Percentiles rank a stretch among this genome's conserved stretches.
These are phyloP conservation scores for Cantharellus anzutake DNA, from an alignment of 768 basidiomycete genomes.

Conservation along the genomic window DNA sequence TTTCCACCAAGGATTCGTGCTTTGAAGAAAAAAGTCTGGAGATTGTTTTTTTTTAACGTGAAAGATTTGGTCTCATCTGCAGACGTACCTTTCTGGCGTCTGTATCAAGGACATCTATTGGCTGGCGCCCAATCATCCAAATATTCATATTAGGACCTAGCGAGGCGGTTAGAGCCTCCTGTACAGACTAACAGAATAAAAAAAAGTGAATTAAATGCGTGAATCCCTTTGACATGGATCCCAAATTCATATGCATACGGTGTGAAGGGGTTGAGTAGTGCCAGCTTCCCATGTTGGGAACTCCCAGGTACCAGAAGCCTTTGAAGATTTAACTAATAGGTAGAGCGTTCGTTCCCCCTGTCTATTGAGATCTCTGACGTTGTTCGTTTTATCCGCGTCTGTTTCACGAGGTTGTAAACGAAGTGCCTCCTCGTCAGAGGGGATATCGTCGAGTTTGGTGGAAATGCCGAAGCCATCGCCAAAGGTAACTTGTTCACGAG, in stretches of 20 bases:
- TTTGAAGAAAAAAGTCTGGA: slow-evolving; percentile 85
- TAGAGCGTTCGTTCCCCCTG: slow-evolving; percentile 75
- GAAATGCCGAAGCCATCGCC: slow-evolving; percentile 35
- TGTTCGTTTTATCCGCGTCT: slow-evolving; percentile 37
- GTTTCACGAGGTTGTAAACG: slow-evolving; percentile 32
- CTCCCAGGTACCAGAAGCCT: slow-evolving; percentile 41
- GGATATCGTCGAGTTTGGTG: slow-evolving; percentile 31
- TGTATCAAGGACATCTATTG: slow-evolving; percentile 53
- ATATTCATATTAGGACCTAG: slow-evolving; percentile 77
- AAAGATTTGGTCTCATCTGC: not conserved
- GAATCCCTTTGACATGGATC: not conserved
- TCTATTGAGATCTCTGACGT: slow-evolving; percentile 62
- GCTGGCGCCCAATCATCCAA: slow-evolving; percentile 84
- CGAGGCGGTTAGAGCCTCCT: slow-evolving; percentile 44
- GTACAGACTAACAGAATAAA: slow-evolving; percentile 38
- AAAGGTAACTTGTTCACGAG: slow-evolving; percentile 54
- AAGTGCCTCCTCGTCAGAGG: slow-evolving; percentile 24
- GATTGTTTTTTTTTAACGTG: not conserved
- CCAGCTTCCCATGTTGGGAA: slow-evolving; percentile 55
- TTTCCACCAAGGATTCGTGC: slow-evolving; percentile 85
- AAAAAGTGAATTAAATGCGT: not conserved
- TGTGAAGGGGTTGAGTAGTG: slow-evolving; percentile 54
- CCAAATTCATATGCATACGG: slow-evolving; percentile 27
- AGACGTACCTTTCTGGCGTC: not conserved
- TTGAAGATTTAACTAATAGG: slow-evolving; percentile 44